phyloP scores from a whole-genome alignment of 2,329 filamentous ascomycete species.

The Ceratocystis destructans region DNA sequence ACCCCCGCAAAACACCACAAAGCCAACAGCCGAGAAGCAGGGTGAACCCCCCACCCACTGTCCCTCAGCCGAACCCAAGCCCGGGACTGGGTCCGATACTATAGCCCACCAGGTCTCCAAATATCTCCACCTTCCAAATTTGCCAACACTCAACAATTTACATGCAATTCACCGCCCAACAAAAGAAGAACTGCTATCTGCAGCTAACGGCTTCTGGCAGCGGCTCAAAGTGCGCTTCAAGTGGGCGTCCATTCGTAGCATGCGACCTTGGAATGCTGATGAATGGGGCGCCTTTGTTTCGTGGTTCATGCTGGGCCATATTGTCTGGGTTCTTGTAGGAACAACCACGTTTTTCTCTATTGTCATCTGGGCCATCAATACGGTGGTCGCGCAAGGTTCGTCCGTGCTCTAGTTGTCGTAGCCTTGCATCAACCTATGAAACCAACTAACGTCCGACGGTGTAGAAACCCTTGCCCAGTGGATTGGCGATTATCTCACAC shows the following conservation, averaged over 20 bases:
- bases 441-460: not conserved
- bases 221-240: constrained; percentile 85
- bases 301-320: constrained; percentile 85
- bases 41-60: not conserved
- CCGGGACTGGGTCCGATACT: constrained; percentile 27
- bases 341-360: constrained; percentile 96
- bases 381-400: constrained; percentile 82
- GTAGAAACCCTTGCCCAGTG: constrained; percentile 80
- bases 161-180: constrained; percentile 46
- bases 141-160: constrained; percentile 32
- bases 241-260: constrained; percentile 91
- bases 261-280: constrained; percentile 85
- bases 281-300: constrained; percentile 91
- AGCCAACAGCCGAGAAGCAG: not conserved
- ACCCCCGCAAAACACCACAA: not conserved
- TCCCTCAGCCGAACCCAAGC: not conserved
- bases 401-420: not conserved
- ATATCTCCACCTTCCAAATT: constrained; percentile 48
- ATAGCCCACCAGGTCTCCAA: constrained; percentile 42
- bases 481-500: constrained; percentile 89
- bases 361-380: constrained; percentile 82
- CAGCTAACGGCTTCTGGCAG: constrained; percentile 86
- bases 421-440: not conserved
- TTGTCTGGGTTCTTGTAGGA: constrained; percentile 90
- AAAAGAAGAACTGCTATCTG: constrained; percentile 83